Conservation (phyloP, 2,329 filamentous ascomycete genomes). For the Endoconidiophora laricicola region DNA sequence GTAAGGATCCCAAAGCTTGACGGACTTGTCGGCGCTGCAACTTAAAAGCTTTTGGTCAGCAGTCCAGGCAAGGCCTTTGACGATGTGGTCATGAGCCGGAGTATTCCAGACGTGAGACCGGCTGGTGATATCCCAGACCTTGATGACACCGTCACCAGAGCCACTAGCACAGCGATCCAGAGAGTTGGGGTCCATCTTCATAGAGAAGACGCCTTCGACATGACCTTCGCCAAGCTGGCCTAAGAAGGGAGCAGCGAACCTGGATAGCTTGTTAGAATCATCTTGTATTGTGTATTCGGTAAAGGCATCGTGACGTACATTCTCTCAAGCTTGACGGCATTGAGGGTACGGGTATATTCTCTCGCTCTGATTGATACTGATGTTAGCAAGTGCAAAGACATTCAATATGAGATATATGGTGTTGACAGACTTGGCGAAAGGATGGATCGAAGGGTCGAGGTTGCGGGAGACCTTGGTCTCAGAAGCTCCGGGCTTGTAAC, state of each 20-base stretch:
- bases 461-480: conserved; percentile 50
- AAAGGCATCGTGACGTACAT: conserved; percentile 42
- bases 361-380: conserved; percentile 40
- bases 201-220: conserved; percentile 68
- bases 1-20: conserved; percentile 88
- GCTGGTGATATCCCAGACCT: conserved; percentile 69
- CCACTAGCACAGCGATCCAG: conserved; percentile 64
- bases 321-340: conserved; percentile 82
- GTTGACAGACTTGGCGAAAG: conserved; percentile 38
- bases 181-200: conserved; percentile 64
- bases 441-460: conserved; percentile 72
- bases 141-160: conserved; percentile 82
- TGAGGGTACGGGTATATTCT: conserved; percentile 44
- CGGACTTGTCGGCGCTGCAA: conserved; percentile 68
- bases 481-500: conserved; percentile 50
- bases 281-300: neutral
- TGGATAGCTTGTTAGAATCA: neutral
- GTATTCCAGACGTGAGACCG: conserved; percentile 60
- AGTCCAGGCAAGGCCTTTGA: conserved; percentile 85
- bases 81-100: conserved; percentile 80
- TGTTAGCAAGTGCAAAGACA: conserved; percentile 4
- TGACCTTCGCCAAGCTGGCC: conserved; percentile 78
- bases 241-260: conserved; percentile 44
- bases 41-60: conserved; percentile 69
- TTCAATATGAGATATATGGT: neutral